Evolutionary conservation across 164 flowering plant genomes (phyloP).

Genomic region (Umbilicus rupestris): DNA sequence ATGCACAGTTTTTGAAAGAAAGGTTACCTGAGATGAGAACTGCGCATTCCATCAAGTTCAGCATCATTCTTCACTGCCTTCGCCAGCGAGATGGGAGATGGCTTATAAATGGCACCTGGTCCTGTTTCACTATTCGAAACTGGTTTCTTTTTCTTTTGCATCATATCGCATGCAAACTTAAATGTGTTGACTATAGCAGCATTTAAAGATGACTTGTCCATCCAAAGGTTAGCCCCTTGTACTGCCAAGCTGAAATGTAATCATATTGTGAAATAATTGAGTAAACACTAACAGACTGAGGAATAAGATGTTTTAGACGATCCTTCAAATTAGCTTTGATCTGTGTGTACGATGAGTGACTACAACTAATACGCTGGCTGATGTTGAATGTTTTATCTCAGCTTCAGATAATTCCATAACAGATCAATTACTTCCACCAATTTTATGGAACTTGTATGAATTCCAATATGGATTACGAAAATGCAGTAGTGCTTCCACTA

Average conservation of each 20-base stretch:
- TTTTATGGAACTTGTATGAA: not conserved
- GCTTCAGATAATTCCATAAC: not conserved
- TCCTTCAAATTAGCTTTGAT: conserved; percentile 12
- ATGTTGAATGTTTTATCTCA: not conserved
- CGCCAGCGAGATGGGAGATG: conserved; percentile 61
- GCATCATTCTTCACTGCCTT: conserved; percentile 82
- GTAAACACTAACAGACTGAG: not conserved
- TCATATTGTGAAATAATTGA: not conserved
- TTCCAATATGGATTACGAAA: not conserved
- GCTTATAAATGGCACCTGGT: conserved; percentile 38
- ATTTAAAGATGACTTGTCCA: conserved; percentile 76
- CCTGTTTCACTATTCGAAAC: conserved; percentile 18
- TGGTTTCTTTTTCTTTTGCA: conserved; percentile 20
- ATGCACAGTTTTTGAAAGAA: not conserved
- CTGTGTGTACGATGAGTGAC: not conserved
- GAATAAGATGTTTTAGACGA: conserved; percentile 13
- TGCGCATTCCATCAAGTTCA: conserved; percentile 78
- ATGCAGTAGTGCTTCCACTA: not conserved
- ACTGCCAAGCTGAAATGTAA: conserved; percentile 53
- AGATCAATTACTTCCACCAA: not conserved
- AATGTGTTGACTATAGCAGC: conserved; percentile 70
- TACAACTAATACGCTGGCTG: not conserved
- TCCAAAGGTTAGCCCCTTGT: conserved; percentile 55
- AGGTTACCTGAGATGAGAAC: conserved; percentile 68
- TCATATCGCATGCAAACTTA: conserved; percentile 44